phyloP scores from a whole-genome alignment of 495 filamentous ascomycete species.

The Lasiosphaeria ovina region DNA sequence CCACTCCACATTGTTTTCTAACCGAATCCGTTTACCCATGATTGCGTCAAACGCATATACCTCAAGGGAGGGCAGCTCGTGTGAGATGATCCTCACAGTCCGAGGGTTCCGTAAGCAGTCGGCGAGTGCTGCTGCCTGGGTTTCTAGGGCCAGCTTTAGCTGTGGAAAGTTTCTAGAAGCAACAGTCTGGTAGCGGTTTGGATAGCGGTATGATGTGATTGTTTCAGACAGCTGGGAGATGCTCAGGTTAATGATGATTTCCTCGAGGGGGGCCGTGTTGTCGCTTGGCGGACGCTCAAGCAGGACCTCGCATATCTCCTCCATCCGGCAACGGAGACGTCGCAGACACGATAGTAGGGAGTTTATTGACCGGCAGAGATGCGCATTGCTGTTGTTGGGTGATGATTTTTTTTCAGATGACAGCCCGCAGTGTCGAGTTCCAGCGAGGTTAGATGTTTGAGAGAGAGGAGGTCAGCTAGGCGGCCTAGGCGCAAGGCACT shows the following conservation, averaged over 20 bases:
- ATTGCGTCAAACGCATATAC: constrained; percentile 6
- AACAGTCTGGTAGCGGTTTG: neutral
- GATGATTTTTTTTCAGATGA: neutral
- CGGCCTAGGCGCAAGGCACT: neutral
- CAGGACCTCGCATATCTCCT: neutral
- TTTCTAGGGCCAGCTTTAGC: neutral
- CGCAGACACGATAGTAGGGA: constrained; percentile 1
- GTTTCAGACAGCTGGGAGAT: neutral
- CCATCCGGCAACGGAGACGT: constrained; percentile 12
- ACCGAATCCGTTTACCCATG: neutral
- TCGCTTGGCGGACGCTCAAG: neutral
- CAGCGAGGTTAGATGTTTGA: constrained; percentile 3
- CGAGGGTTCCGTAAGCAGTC: neutral
- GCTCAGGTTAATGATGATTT: constrained; percentile 10
- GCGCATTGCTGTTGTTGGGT: neutral
- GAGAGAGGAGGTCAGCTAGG: constrained; percentile 1
- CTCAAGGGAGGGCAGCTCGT: constrained; percentile 3
- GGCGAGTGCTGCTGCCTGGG: neutral
- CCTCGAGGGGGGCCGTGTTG: constrained; percentile 2
- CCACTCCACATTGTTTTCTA: neutral
- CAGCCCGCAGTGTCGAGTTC: constrained; percentile 8
- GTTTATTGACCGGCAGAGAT: constrained; percentile 12
- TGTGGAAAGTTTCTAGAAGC: too few relatives aligned
- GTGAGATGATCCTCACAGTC: constrained; percentile 7
- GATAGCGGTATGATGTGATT: neutral